Evolutionary conservation across 2,329 filamentous ascomycete genomes (phyloP).

Genomic region (Penicillium sp.): DNA sequence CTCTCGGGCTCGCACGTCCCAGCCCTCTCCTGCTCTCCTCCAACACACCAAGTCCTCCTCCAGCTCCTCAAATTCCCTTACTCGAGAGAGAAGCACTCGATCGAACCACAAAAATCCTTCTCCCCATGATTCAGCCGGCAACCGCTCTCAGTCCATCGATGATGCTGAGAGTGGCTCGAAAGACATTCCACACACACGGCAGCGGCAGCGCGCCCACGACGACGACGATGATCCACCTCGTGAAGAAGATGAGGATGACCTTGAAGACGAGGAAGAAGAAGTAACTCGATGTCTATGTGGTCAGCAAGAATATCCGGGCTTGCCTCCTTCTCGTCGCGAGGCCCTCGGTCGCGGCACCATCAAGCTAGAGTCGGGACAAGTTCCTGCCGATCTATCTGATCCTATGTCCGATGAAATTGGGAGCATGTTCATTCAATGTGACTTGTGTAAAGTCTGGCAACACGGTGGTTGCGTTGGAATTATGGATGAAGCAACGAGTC

Average conservation of each 20-base stretch:
- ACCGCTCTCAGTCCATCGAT: slow-evolving; percentile 53
- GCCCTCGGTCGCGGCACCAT: slow-evolving; percentile 52
- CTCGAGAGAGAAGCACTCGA: slow-evolving; percentile 73
- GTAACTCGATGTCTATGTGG: slow-evolving; percentile 94
- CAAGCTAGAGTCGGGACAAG: slow-evolving; percentile 58
- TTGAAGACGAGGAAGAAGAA: slow-evolving; percentile 77
- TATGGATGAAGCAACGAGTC: slow-evolving; percentile 86
- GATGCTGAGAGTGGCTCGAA: slow-evolving; percentile 51
- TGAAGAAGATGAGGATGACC: slow-evolving; percentile 62
- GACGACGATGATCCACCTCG: slow-evolving; percentile 58
- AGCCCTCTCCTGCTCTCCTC: slow-evolving; percentile 65
- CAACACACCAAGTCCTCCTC: slow-evolving; percentile 76
- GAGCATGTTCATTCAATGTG: slow-evolving; percentile 96
- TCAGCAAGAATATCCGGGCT: slow-evolving; percentile 90
- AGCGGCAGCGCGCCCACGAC: slow-evolving; percentile 74
- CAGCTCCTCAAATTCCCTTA: slow-evolving; percentile 68
- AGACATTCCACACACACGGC: slow-evolving; percentile 69
- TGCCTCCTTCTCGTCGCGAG: slow-evolving; percentile 58
- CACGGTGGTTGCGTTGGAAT: slow-evolving; percentile 97
- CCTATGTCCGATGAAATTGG: slow-evolving; percentile 78
- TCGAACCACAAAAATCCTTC: slow-evolving; percentile 71
- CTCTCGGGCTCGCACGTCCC: slow-evolving; percentile 79
- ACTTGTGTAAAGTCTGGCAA: slow-evolving; percentile 97
- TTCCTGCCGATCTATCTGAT: slow-evolving; percentile 59
- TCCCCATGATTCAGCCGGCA: slow-evolving; percentile 70